These are phyloP conservation scores for Bonnemaisonia californica DNA, from an alignment of 31 red algal species.

Conservation along the genomic window DNA sequence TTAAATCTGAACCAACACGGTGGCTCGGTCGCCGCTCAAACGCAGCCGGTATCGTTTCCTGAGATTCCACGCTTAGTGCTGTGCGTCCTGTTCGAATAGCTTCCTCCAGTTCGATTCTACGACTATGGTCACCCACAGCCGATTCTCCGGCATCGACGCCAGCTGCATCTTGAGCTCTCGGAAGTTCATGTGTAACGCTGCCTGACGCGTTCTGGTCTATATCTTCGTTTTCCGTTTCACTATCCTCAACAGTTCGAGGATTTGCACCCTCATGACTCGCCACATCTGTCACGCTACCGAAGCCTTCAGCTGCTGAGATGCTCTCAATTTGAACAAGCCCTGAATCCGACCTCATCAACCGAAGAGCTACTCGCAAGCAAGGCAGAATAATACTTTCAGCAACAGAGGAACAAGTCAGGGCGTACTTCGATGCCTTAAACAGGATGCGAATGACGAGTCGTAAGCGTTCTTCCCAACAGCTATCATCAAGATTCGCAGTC, in stretches of 20 bases:
- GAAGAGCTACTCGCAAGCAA: conserved; percentile 58
- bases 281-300: conserved; percentile 11
- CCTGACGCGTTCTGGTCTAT: neutral
- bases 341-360: conserved; percentile 41
- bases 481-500: conserved; percentile 61
- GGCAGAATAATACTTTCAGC: conserved; percentile 83
- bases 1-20: conserved; percentile 4
- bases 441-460: conserved; percentile 71
- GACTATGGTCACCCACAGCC: neutral
- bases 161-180: neutral
- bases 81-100: neutral
- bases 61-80: neutral
- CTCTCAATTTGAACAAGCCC: conserved; percentile 40
- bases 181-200: neutral
- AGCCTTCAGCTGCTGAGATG: neutral
- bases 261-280: neutral
- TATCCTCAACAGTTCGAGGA: neutral
- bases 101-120: neutral
- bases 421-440: conserved; percentile 69
- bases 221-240: conserved; percentile 20
- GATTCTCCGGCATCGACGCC: neutral
- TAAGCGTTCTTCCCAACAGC: conserved; percentile 71
- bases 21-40: neutral
- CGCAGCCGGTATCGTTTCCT: neutral
- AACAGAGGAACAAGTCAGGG: conserved; percentile 66